Percentiles rank a stretch among this genome's conserved stretches.
These are phyloP conservation scores for Phytophthora hibernalis DNA, from an alignment of 352 stramenopile species.

Conservation along the genomic window DNA sequence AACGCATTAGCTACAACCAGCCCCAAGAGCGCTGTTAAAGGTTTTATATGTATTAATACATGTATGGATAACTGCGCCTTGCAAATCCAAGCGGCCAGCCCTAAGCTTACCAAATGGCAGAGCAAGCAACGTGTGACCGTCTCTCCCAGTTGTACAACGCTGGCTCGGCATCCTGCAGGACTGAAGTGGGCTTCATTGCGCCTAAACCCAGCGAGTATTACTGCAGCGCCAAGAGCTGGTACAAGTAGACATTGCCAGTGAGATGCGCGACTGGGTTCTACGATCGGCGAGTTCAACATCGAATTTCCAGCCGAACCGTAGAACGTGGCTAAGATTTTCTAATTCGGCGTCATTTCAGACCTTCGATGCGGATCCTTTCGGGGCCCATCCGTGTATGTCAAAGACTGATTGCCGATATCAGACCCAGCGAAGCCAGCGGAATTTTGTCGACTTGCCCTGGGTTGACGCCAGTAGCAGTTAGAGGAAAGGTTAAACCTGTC, in stretches of 20 bases:
- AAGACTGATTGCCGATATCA: constrained; percentile 25
- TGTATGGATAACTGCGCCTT: not conserved
- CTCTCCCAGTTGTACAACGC: constrained; percentile 25
- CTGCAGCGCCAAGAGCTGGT: not conserved
- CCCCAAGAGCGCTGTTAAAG: constrained; percentile 17
- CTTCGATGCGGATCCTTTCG: constrained; percentile 24
- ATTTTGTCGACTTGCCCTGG: constrained; percentile 1
- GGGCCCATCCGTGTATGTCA: constrained; percentile 22
- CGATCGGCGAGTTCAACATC: constrained; percentile 25
- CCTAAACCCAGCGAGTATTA: constrained; percentile 1
- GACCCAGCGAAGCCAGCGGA: constrained; percentile 4
- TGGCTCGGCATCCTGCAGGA: not conserved
- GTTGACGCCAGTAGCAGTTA: constrained; percentile 1
- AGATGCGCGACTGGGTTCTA: constrained; percentile 3
- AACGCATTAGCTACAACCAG: constrained; percentile 27
- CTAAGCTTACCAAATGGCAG: constrained; percentile 37
- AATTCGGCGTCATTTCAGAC: constrained; percentile 29
- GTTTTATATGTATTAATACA: too few species aligned
- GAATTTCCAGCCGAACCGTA: constrained; percentile 12
- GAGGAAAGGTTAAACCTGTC: not conserved
- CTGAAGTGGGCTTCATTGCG: constrained; percentile 4
- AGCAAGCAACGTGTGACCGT: constrained; percentile 24
- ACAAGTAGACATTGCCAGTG: not conserved
- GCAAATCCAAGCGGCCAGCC: constrained; percentile 17
- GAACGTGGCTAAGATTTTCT: constrained; percentile 22